Conservation (phyloP, 164 flowering plant species). For the Platanus orientalis region DNA sequence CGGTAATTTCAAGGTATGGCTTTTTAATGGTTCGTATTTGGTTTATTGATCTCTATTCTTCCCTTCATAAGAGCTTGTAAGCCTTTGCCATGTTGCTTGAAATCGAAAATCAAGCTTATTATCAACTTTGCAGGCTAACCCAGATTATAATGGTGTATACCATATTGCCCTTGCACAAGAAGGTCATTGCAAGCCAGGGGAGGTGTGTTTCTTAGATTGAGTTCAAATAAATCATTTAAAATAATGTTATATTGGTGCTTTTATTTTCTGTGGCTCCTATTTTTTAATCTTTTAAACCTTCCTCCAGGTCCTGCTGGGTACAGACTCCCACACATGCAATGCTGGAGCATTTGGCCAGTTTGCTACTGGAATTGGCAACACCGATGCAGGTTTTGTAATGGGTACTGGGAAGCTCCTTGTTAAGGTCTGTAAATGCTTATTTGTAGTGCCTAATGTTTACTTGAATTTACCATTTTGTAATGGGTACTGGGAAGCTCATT, state of each 20-base stretch:
- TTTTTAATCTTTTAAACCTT: conserved; percentile 4
- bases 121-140: conserved; percentile 66
- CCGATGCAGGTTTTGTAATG: conserved; percentile 95
- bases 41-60: background rate
- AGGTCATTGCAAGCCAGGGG: conserved; percentile 99
- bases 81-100: background rate
- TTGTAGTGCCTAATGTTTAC: background rate
- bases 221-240: background rate
- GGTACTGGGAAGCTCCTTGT: conserved; percentile 93
- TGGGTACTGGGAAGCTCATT: conserved; percentile 90
- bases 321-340: conserved; percentile 98
- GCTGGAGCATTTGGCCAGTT: conserved; percentile 99
- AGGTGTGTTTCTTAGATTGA: conserved; percentile 40
- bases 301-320: conserved; percentile 75
- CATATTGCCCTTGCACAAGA: conserved; percentile 98
- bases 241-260: background rate
- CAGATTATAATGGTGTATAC: conserved; percentile 97
- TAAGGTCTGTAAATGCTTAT: conserved; percentile 47
- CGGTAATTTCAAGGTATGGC: conserved; percentile 70
- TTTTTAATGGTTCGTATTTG: conserved; percentile 1
- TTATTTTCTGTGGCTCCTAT: background rate
- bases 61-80: background rate
- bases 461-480: background rate
- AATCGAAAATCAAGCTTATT: background rate
- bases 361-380: conserved; percentile 96